Base-by-base conservation (phyloP, 768 basidiomycete species). In the Calocybe gangraenosa region DNA sequence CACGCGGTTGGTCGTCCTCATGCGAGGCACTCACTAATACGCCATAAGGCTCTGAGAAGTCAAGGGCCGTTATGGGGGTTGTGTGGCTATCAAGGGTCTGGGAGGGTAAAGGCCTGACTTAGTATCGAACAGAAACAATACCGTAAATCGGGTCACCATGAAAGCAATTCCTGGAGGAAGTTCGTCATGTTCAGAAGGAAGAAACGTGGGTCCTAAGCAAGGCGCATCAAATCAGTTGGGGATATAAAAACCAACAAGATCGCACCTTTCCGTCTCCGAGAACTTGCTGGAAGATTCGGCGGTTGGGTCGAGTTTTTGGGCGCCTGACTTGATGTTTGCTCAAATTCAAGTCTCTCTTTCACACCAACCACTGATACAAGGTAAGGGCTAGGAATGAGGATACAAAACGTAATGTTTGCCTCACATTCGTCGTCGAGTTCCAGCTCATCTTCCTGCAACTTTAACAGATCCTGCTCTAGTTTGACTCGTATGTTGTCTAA, bases 41-140 rank as follows among this genome's bases (percentile, higher is more conserved):
- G 13, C 93, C 95, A 56, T 99, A 99, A 4, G 96, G 96, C 59
- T 97, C 95, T 8, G 90, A 91, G 58, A 98, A 91, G 66, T 99
- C 96, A 15, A 99, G 76, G 1, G 92, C 83, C 0, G 84, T 82
- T 53, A 99, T 83, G 0, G 90, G 87, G 0, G 82, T 81, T 1
- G 79, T 73, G 55, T 97, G 95, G 38, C 80, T 80, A 33, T 84
- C 75, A 23, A 98, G 73, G 2, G 92, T 90, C 91, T 94, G 61
- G 0, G 37, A 21, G 25, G 36, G 23, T 40, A 31, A 20, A 41
- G 33, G 25, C 17, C 43, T 13, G n/a, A 42, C n/a, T 41, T 34
- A 37, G 48, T 55, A 8, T 44, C 51, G 21, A 17, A n/a, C 22
- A n/a, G 25, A 32, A 23, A 40, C 42, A 32, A 42, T 8, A 46